These are phyloP conservation scores for Aspergillus jensenii DNA, from an alignment of 2,329 filamentous ascomycete genomes.

Conservation along the genomic window DNA sequence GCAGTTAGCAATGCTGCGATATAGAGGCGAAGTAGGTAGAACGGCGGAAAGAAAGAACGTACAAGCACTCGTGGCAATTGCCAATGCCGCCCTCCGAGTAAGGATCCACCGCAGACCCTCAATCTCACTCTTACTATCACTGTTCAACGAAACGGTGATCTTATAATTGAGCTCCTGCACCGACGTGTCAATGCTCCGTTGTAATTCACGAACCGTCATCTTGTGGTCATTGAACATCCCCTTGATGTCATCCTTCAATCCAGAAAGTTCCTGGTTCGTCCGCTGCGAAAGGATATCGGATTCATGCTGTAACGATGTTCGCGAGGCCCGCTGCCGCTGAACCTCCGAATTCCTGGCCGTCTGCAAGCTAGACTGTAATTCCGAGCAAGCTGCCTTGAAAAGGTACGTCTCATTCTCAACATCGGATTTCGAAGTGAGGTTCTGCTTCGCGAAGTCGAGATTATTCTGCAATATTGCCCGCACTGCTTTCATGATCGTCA, in stretches of 20 bases:
- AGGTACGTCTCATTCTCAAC: conserved; percentile 95
- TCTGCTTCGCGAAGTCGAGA: conserved; percentile 74
- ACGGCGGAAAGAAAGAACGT: conserved; percentile 23
- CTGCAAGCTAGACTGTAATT: conserved; percentile 82
- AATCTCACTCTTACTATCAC: conserved; percentile 87
- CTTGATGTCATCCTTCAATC: conserved; percentile 85
- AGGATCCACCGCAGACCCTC: conserved; percentile 87
- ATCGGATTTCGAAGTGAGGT: conserved; percentile 83
- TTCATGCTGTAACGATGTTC: conserved; percentile 86
- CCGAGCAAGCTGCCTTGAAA: conserved; percentile 89
- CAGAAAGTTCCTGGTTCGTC: conserved; percentile 77
- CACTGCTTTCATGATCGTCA: conserved; percentile 90
- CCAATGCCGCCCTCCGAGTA: conserved; percentile 63
- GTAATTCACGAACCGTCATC: conserved; percentile 86
- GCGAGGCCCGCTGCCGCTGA: conserved; percentile 78
- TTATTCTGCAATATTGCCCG: conserved; percentile 74
- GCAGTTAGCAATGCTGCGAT: conserved; percentile 11
- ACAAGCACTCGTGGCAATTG: conserved; percentile 55
- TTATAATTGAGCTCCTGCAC: conserved; percentile 96
- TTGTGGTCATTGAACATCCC: conserved; percentile 96
- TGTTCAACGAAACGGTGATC: conserved; percentile 86
- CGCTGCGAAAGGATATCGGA: conserved; percentile 88
- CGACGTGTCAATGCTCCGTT: conserved; percentile 78
- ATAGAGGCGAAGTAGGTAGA: not conserved
- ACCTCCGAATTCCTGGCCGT: conserved; percentile 74